Evolutionary conservation across 139 green algal species (phyloP).

Genomic region (Chlorella sp.): DNA sequence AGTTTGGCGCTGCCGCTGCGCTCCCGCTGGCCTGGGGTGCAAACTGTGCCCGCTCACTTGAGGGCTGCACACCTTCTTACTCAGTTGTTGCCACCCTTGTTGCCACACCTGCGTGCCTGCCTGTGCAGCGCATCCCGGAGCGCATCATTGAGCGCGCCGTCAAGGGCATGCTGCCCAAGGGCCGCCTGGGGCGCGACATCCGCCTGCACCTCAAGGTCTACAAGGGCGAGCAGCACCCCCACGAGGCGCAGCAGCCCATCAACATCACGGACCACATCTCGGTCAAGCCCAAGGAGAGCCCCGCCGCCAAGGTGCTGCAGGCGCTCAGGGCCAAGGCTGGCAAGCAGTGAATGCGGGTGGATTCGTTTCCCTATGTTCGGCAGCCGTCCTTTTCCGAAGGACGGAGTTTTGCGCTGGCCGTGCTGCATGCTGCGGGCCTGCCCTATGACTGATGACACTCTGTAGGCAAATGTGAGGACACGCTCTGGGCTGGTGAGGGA

Average conservation of each 20-base stretch:
- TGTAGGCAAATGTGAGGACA: too few species aligned
- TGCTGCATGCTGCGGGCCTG: too few species aligned
- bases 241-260: slow-evolving; percentile 85
- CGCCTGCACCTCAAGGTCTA: slow-evolving; percentile 90
- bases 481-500: too few species aligned
- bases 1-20: too few species aligned
- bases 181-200: slow-evolving; percentile 73
- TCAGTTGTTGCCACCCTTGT: not conserved
- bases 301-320: slow-evolving; percentile 16
- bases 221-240: slow-evolving; percentile 78
- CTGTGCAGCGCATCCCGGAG: slow-evolving; percentile 83
- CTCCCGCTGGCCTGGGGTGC: not conserved
- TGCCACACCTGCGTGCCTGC: not conserved
- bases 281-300: slow-evolving; percentile 38
- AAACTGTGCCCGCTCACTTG: not conserved
- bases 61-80: not conserved
- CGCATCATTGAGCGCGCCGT: slow-evolving; percentile 97
- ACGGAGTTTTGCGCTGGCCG: too few species aligned
- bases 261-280: slow-evolving; percentile 83
- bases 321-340: slow-evolving; percentile 11
- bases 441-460: too few species aligned
- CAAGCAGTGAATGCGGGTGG: too few species aligned
- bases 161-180: slow-evolving; percentile 97
- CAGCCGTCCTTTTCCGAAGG: too few species aligned
- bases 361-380: too few species aligned